Base-by-base conservation (phyloP, 176 grass and related monocot species). In the Aegilops bicornis region DNA sequence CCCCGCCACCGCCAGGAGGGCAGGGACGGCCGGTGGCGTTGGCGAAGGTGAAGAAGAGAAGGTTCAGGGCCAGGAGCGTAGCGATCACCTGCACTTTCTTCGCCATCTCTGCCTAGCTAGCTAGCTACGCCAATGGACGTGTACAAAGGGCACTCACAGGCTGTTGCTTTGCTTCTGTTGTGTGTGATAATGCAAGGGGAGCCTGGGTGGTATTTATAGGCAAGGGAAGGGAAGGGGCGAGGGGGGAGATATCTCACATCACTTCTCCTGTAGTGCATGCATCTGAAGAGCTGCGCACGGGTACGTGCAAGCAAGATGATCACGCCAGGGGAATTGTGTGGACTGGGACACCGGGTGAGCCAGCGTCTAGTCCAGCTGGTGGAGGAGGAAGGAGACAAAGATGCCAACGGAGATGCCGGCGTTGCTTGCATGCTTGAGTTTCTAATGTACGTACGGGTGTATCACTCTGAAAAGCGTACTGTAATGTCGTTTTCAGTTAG, bases 41-140 rank as follows among this genome's bases (percentile, higher is more conserved):
- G 72, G 72, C 72, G 72, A 75, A 75, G 42, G 42, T 75, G 72
- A 75, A 75, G 72, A 75, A 50, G 72, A 75, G 72, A 29, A 75
- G 9, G 72, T 50, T 75, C 72, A 75, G 40, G 42, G 42, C 0
- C 15, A 75, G 72, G 72, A 75, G 43, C 43, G 24, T 75, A 10
- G 72, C 72, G 24, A 75, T 30, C 72, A 75, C 72, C 27, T 75
- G 72, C 42, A 50, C 42, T 75, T 75, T 75, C 72, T 30, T 75
- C 42, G 72, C 72, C 72, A 75, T 75, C 7, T 42, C 42, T 75
- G 23, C 42, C 23, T 17, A 48, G 40, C 40, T 43, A 13, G 43
- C 71, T 73, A 42, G 69, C 69, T 74, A 25, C 52, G 36, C 36
- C 50, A 54, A 19, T 54, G 16, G 2, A 19, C 2, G 50, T 19